These are phyloP conservation scores for Falciphora oryzae DNA, from an alignment of 2,329 filamentous ascomycete genomes.

Conservation along the genomic window DNA sequence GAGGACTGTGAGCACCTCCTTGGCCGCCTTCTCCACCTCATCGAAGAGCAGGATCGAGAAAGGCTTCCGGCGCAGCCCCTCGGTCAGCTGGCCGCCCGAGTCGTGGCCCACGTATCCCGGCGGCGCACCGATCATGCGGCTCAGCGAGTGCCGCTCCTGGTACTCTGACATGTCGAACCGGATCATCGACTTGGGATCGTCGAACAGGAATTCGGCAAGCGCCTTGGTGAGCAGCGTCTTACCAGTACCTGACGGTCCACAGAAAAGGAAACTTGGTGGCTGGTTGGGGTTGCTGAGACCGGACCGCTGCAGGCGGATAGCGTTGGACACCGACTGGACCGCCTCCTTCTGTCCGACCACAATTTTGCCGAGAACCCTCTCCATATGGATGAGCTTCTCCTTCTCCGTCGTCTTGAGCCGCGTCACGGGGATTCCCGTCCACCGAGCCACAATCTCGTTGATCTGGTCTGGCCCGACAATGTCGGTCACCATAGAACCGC, in stretches of 20 bases:
- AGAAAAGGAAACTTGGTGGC: constrained; percentile 97
- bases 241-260: constrained; percentile 94
- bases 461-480: constrained; percentile 96
- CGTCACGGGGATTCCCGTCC: constrained; percentile 98
- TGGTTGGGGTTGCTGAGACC: constrained; percentile 94
- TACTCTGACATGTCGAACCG: constrained; percentile 99
- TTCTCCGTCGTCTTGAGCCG: constrained; percentile 92
- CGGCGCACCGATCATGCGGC: constrained; percentile 95
- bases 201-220: constrained; percentile 94
- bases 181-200: constrained; percentile 96
- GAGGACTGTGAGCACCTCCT: constrained; percentile 92
- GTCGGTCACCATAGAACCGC: constrained; percentile 78
- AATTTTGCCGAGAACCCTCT: constrained; percentile 72
- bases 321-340: constrained; percentile 87
- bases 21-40: constrained; percentile 97
- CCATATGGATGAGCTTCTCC: constrained; percentile 98
- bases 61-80: constrained; percentile 85
- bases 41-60: constrained; percentile 98
- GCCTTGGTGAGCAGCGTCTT: constrained; percentile 97
- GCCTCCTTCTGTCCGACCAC: constrained; percentile 95
- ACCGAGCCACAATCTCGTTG: constrained; percentile 94
- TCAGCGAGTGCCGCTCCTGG: constrained; percentile 91
- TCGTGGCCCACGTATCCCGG: constrained; percentile 97
- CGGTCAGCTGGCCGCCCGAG: constrained; percentile 89
- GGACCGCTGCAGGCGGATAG: constrained; percentile 90